phyloP scores from a whole-genome alignment of 2,329 filamentous ascomycete genomes.

The Aureobasidium sp. region DNA sequence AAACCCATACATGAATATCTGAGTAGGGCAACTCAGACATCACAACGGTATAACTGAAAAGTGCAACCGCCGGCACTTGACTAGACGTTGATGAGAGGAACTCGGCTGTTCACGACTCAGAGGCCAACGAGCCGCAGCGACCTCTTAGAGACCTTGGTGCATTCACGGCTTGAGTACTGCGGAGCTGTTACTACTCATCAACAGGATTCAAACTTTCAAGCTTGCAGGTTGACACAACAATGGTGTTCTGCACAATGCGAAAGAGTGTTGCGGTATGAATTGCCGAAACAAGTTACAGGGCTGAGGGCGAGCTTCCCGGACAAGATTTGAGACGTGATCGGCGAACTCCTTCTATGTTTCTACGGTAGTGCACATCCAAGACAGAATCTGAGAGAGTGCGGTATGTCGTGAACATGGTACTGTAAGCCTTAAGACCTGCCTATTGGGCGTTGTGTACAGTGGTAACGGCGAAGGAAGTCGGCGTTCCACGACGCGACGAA shows the following conservation, averaged over 20 bases:
- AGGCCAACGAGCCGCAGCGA: background rate
- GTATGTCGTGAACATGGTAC: background rate
- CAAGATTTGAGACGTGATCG: background rate
- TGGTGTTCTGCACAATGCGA: background rate
- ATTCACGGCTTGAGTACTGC: background rate
- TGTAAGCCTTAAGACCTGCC: background rate
- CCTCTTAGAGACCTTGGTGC: background rate
- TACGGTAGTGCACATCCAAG: background rate
- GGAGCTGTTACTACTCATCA: background rate
- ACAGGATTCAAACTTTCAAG: background rate
- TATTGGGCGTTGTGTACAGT: constrained; percentile 4
- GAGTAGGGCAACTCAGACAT: constrained; percentile 3
- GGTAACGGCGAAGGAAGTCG: background rate
- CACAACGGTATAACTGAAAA: constrained; percentile 4
- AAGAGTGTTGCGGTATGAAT: background rate
- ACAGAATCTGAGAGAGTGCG: background rate
- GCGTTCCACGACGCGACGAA: background rate
- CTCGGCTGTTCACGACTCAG: background rate
- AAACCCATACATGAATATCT: background rate
- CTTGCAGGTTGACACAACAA: background rate
- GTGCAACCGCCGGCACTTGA: background rate
- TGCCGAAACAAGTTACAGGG: background rate
- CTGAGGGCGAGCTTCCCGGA: background rate
- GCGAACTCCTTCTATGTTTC: background rate
- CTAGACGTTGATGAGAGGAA: background rate